phyloP scores from a whole-genome alignment of 306 rosid species.

The Rosa multiflora region DNA sequence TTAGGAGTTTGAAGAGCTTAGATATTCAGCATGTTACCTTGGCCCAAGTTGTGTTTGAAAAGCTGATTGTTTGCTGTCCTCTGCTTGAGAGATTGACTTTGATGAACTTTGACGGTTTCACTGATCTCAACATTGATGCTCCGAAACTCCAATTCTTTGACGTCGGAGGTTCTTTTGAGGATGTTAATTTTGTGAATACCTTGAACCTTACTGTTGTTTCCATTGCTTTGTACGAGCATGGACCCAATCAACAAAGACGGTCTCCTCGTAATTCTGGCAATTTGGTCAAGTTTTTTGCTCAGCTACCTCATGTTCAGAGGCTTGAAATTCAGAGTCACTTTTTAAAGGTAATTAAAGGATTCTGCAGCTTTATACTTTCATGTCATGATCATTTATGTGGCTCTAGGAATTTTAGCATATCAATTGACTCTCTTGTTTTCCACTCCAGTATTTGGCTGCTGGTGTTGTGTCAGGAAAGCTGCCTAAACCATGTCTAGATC shows the following conservation, averaged over 20 bases:
- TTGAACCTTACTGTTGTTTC: constrained; percentile 48
- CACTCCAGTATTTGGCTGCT: constrained; percentile 49
- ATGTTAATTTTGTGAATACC: constrained; percentile 48
- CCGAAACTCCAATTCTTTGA: constrained; percentile 55
- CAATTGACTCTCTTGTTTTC: neutral
- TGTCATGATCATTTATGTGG: neutral
- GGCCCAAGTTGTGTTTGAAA: constrained; percentile 53
- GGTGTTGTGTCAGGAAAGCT: constrained; percentile 44
- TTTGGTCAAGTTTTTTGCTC: constrained; percentile 47
- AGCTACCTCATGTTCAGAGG: constrained; percentile 44
- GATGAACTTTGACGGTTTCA: constrained; percentile 60
- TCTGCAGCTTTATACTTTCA: neutral
- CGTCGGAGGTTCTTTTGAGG: constrained; percentile 55
- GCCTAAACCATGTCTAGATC: constrained; percentile 44
- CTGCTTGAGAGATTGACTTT: constrained; percentile 52
- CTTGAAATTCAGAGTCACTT: constrained; percentile 55
- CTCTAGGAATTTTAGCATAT: neutral
- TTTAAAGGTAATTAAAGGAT: constrained; percentile 42
- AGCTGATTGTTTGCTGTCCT: constrained; percentile 49
- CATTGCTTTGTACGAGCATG: constrained; percentile 43
- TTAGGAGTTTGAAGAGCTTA: constrained; percentile 59
- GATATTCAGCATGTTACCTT: constrained; percentile 65
- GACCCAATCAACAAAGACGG: constrained; percentile 28
- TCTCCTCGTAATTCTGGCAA: constrained; percentile 35
- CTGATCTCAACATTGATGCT: constrained; percentile 47